Evolutionary conservation across 2,329 filamentous ascomycete species (phyloP).

Genomic region (Triangularia setosa): DNA sequence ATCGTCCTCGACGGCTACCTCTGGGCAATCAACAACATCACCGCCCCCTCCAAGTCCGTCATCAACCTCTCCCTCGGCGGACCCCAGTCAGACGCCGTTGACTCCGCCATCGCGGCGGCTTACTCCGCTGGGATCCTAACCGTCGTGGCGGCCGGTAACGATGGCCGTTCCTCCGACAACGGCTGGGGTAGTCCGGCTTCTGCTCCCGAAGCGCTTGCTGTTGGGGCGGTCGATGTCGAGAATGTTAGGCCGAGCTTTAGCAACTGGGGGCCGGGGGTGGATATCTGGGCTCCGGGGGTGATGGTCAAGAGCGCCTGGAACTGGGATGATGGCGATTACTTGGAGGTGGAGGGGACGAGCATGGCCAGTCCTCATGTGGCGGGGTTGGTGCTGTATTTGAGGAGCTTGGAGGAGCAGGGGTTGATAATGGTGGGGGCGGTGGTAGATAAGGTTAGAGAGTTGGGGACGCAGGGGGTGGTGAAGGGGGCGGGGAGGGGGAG

Average conservation of each 20-base stretch:
- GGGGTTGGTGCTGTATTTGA: conserved; percentile 57
- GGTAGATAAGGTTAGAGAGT: conserved; percentile 8
- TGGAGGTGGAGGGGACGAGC: conserved; percentile 53
- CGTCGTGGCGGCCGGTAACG: conserved; percentile 51
- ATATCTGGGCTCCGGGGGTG: conserved; percentile 43
- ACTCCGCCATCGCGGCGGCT: conserved; percentile 46
- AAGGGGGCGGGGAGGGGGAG: conserved; percentile 17
- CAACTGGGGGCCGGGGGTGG: conserved; percentile 46
- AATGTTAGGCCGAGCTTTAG: conserved; percentile 43
- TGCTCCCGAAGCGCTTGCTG: conserved; percentile 46
- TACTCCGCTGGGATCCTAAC: conserved; percentile 46
- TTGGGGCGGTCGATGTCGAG: conserved; percentile 44
- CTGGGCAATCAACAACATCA: conserved; percentile 42
- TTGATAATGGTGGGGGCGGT: conserved; percentile 3
- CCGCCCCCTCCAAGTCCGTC: conserved; percentile 41
- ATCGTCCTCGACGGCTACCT: conserved; percentile 19
- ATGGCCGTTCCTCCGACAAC: conserved; percentile 35
- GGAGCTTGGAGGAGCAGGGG: conserved; percentile 8
- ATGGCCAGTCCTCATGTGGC: conserved; percentile 60
- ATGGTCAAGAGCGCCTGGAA: conserved; percentile 41
- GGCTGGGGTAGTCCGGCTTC: conserved; percentile 43
- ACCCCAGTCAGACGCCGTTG: conserved; percentile 42
- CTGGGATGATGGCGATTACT: conserved; percentile 36
- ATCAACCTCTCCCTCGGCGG: conserved; percentile 54
- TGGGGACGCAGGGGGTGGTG: conserved; percentile 16